Evolutionary conservation across 176 grass and related monocot species (phyloP), one percentile per base, ranked within the genome.

Genomic region (Juncus effusus): DNA sequence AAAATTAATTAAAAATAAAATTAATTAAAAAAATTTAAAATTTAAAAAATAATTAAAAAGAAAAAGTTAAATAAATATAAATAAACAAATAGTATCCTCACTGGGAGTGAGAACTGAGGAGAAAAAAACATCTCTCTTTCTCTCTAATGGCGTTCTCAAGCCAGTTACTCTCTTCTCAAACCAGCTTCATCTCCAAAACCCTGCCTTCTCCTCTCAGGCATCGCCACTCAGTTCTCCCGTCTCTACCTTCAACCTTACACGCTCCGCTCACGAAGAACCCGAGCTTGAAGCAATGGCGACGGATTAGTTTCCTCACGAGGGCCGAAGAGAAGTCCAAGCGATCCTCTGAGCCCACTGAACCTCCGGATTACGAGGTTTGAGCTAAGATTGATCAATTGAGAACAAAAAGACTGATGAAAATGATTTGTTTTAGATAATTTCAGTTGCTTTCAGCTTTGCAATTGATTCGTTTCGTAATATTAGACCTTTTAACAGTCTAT

Each of bases 251-350:
- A 38, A 13, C 10, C 50, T 60, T 56, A 8, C 38, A 52, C 36
- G 12, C 19, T 50, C 59, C 67, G 36, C 54, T 10, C 42, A 57
- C 13, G 0, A 53, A 64, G 41, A 60, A 42, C 19, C 45, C 59
- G 15, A 44, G 74, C 53, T 73, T 37, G 55, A 51, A 63, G 55
- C 52, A 56, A 74, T 74, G 81, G 81, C 56, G 69, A n/a, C 37
- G 72, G 10, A 19, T 59, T 15, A 55, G 62, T 10, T 52, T 78
- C 12, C 54, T 79, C 13, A 45, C 63, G 15, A 55, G 76, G 47
- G 81, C 60, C 16, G 76, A 84, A 72, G 81, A 74, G 49, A 84
- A 84, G 70, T 44, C 49, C 40, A 78, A 78, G 75, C 61, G 54
- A 51, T 61, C 75, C 3, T 70, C 58, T 39, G 65, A 68, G 14